Evolutionary conservation across 768 basidiomycete species (phyloP), one percentile per base, ranked within the genome.

Genomic region (Collybia sp.): DNA sequence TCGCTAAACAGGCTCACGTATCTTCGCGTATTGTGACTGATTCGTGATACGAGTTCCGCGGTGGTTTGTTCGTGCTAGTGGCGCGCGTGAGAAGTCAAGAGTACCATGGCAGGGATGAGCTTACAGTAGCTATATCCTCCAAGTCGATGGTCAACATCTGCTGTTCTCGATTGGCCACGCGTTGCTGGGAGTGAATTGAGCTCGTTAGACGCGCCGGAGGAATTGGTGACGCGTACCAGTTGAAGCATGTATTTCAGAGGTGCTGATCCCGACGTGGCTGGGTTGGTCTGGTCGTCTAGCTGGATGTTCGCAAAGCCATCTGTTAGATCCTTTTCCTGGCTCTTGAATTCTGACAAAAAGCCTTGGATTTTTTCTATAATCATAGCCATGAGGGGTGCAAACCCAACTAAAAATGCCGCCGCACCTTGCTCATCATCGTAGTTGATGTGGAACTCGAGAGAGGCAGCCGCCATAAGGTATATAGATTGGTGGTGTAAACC

Each of bases 91-190:
- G 10, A 43, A 16, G 11, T 31, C 42, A 32, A 2, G 19, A 20
- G 18, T 32, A 45, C 45, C 42, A 17, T 19, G 39, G 34, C 48
- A 16, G 45, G 18, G 48, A 12, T 37, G 52, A 47, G 56, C 75
- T 58, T 55, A 87, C 93, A 51, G 82, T 75, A 49, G 75, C 73
- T 34, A 98, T 70, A 65, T 99, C 96, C 60, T 93, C 90, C 17
- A 99, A 64, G 55, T 95, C 92, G 49, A 99, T 80, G 34, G 83
- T 71, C 9, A 99, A 70, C 79, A 88, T 88, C 54, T 92, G 82
- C 63, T 93, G 87, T 51, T 96, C 90, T 31, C 96, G 80, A 66
- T 99, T 95, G 42, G 95, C 91, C 49, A 99, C 81, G 37, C 73
- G 71, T 93, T 93, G 91, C 93, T 94, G 57, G 20, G 55, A 18